Evolutionary conservation across 2,329 filamentous ascomycete species (phyloP), one percentile per base, ranked within the genome.

Genomic region (Celoporthe dispersa): DNA sequence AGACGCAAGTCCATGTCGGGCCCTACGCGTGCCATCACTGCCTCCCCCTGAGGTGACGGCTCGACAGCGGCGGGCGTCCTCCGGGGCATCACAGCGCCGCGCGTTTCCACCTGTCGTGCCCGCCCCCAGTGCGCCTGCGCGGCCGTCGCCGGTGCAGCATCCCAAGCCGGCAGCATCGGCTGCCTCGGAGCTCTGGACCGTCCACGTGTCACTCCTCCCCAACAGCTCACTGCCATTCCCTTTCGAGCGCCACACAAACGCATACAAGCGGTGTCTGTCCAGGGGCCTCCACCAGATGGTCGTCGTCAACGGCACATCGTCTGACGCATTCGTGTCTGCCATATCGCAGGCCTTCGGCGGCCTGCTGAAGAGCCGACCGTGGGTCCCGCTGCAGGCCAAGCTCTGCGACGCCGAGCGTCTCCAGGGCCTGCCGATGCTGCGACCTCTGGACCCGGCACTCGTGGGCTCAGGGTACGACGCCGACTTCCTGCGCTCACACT

Each of bases 241-340:
- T 0, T 90, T 89, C 75, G 87, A 89, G 77, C 87, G 87, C 75
- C 86, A 89, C 73, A 89, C 87, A 19, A 85, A 82, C 55, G 87
- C 87, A 4, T 90, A 90, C 77, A 88, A 88, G 75, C 82, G 87
- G 59, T 89, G 87, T 60, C 80, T 89, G 5, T 90, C 87, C 19
- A 85, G 87, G 22, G 87, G 87, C 3, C 81, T 89, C 60, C 87
- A 89, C 73, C 85, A 84, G 70, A 85, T 88, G 78, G 81, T 89
- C 25, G 85, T 84, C 11, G 82, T 90, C 16, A 81, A 82, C 59
- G 86, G 85, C 25, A 80, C 80, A 3, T 82, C 84, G 69, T 82
- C 84, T 59, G 77, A 81, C 39, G 84, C 86, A 0, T 87, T 90
- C 74, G 79, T 76, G 14, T 75, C 73, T 25, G 86, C 86, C 33